A percentile compares a stretch with the other conserved stretches of the same genome.
Evolutionary conservation across 805 yeast genomes (phyloP).

Genomic region (Middelhovenomyces tepae): DNA sequence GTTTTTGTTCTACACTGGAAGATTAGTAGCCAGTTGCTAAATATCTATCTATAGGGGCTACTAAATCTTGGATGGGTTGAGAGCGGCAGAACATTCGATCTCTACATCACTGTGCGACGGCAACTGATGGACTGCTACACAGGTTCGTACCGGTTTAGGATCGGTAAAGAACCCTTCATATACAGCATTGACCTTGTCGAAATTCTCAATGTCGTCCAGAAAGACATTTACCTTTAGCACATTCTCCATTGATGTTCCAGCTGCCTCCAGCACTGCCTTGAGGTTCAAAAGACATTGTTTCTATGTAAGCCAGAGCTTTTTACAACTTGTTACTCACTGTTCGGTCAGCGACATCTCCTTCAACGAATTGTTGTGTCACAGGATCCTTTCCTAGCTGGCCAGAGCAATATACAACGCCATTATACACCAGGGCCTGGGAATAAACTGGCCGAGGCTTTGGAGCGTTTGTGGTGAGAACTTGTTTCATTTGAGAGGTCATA

Average conservation of each 20-base stretch:
- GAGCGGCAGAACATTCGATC: conserved; percentile 3
- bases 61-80: too few species aligned
- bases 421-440: conserved; percentile 80
- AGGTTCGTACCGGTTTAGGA: conserved; percentile 73
- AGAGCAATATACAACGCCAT: conserved; percentile 64
- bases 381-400: conserved; percentile 48
- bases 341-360: conserved; percentile 27
- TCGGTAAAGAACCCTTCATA: conserved; percentile 36
- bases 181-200: conserved; percentile 70
- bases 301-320: too few species aligned
- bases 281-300: too few species aligned
- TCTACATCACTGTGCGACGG: conserved; percentile 2
- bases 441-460: conserved; percentile 89
- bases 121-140: conserved; percentile 63
- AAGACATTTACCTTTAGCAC: conserved; percentile 78
- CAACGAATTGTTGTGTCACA: conserved; percentile 32
- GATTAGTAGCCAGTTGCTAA: too few species aligned
- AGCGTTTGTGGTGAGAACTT: conserved; percentile 54
- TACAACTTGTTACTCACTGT: conserved; percentile 8
- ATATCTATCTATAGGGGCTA: too few species aligned
- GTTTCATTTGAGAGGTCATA: conserved; percentile 10
- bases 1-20: too few species aligned
- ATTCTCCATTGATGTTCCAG: conserved; percentile 68
- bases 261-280: conserved; percentile 57
- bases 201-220: conserved; percentile 75